These are phyloP conservation scores for Tuber borchii DNA, from an alignment of 495 filamentous ascomycete species.

Conservation along the genomic window DNA sequence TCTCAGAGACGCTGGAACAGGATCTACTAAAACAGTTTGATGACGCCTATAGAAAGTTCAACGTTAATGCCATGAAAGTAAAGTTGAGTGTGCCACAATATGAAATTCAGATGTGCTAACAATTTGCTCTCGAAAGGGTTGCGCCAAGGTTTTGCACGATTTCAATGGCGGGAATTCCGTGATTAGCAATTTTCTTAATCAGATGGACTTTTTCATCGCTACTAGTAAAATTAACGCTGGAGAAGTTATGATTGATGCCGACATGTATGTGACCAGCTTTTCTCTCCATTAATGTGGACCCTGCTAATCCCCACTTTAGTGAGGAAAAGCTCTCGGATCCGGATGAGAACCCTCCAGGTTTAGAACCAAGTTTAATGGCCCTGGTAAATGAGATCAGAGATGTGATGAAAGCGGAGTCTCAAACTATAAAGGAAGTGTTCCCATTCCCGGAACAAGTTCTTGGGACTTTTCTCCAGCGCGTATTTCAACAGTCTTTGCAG, in stretches of 20 bases:
- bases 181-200: slow-evolving; percentile 92
- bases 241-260: slow-evolving; percentile 46
- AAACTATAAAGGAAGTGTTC: slow-evolving; percentile 91
- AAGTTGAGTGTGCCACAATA: not conserved
- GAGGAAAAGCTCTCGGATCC: slow-evolving; percentile 89
- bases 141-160: slow-evolving; percentile 85
- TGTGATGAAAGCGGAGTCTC: slow-evolving; percentile 93
- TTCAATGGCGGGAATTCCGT: slow-evolving; percentile 94
- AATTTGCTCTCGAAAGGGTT: slow-evolving; percentile 42
- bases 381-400: slow-evolving; percentile 88
- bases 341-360: slow-evolving; percentile 79
- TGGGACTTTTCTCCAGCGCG: slow-evolving; percentile 80
- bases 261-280: slow-evolving; percentile 49
- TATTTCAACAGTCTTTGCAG: slow-evolving; percentile 97
- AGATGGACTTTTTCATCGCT: slow-evolving; percentile 98
- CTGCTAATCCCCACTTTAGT: slow-evolving; percentile 24
- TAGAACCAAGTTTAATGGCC: slow-evolving; percentile 86
- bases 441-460: slow-evolving; percentile 93
- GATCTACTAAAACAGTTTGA: slow-evolving; percentile 95
- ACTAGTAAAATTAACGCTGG: slow-evolving; percentile 73
- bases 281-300: not conserved
- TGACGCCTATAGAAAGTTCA: slow-evolving; percentile 84
- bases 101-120: not conserved
- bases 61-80: slow-evolving; percentile 85
- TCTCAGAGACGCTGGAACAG: slow-evolving; percentile 90